Percentiles rank a stretch among this genome's conserved stretches.
Evolutionary conservation across 208 protist genomes (phyloP).

Genomic region (Leishmania arabica): DNA sequence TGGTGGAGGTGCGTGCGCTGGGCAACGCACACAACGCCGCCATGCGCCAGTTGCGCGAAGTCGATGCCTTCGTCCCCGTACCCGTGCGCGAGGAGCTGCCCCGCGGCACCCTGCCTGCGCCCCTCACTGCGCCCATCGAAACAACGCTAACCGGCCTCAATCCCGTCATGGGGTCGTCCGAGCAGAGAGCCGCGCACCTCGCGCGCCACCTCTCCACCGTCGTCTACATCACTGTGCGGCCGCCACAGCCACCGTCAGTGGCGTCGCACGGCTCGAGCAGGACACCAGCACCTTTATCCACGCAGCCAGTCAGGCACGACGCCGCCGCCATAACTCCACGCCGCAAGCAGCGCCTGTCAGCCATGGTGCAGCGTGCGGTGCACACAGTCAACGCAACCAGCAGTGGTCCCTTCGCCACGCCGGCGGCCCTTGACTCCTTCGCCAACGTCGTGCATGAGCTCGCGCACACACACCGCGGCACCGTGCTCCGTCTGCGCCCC

Average conservation of each 20-base stretch:
- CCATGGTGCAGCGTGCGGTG: neutral
- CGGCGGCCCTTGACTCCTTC: slow-evolving; percentile 14
- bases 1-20: neutral
- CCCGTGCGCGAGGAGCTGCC: slow-evolving; percentile 2
- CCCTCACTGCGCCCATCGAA: neutral
- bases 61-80: slow-evolving; percentile 20
- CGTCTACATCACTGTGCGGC: slow-evolving; percentile 15
- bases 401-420: slow-evolving; percentile 7
- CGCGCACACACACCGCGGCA: slow-evolving; percentile 12
- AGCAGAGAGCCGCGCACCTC: neutral
- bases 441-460: slow-evolving; percentile 14
- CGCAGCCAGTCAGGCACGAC: too few species aligned
- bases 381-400: neutral
- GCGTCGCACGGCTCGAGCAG: neutral
- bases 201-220: slow-evolving; percentile 19
- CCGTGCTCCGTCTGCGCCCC: slow-evolving; percentile 11
- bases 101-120: neutral
- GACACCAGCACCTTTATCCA: neutral
- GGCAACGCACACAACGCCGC: slow-evolving; percentile 13
- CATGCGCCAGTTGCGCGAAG: slow-evolving; percentile 7
- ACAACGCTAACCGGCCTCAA: neutral
- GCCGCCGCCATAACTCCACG: neutral
- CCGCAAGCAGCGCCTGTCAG: neutral
- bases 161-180: neutral
- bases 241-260: neutral